phyloP scores from a whole-genome alignment of 495 filamentous ascomycete species.

The Aspergillus nidulans region DNA sequence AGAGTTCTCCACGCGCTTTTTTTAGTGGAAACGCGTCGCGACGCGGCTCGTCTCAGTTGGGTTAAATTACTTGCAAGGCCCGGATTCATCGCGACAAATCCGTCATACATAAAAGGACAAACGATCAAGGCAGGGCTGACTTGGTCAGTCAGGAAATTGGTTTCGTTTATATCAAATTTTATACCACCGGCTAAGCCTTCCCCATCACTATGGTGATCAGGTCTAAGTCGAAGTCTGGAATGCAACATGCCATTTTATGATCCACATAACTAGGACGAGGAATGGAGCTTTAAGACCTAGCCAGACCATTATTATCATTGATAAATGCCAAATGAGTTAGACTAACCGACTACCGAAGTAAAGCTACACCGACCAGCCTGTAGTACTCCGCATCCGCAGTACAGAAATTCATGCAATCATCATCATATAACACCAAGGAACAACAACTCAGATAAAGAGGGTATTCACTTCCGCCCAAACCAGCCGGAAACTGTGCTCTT shows the following conservation, averaged over 20 bases:
- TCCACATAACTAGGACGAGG: neutral
- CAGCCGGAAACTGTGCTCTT: constrained; percentile 75
- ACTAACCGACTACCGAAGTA: neutral
- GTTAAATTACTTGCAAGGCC: constrained; percentile 6
- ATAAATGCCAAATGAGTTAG: neutral
- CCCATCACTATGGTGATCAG: constrained; percentile 32
- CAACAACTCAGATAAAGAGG: neutral
- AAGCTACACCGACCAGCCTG: neutral
- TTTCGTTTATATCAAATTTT: neutral
- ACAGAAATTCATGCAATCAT: neutral
- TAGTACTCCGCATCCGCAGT: neutral
- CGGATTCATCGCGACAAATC: neutral
- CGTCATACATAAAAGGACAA: neutral
- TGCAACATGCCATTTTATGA: neutral
- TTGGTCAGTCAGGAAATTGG: neutral
- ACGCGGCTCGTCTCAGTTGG: constrained; percentile 6
- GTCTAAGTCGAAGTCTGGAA: neutral
- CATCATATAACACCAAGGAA: neutral
- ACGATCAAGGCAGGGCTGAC: neutral
- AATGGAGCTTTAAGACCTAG: neutral
- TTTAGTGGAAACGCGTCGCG: constrained; percentile 8
- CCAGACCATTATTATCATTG: neutral
- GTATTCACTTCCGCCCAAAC: constrained; percentile 63
- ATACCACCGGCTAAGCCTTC: neutral
- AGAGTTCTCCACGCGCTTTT: constrained; percentile 1